Evolutionary conservation across 164 flowering plant species (phyloP).

Genomic region (Tetracentron sinense): DNA sequence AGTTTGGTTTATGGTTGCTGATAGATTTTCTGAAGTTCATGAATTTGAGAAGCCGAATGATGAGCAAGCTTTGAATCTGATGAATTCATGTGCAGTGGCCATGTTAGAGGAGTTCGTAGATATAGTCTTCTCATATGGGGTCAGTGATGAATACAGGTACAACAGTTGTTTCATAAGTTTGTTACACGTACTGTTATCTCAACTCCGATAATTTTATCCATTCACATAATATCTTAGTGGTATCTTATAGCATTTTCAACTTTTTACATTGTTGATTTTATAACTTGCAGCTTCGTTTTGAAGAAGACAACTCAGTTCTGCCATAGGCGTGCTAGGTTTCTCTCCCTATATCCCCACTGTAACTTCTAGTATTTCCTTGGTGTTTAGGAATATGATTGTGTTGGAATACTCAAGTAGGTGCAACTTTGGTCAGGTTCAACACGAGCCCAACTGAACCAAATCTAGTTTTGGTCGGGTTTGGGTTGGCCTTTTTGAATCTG

Average conservation of each 20-base stretch:
- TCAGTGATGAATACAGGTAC: slow-evolving; percentile 94
- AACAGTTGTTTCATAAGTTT: neutral
- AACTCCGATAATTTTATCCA: neutral
- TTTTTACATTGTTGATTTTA: slow-evolving; percentile 11
- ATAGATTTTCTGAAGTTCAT: slow-evolving; percentile 74
- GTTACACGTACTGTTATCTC: neutral
- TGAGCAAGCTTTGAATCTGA: slow-evolving; percentile 65
- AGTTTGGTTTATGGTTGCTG: slow-evolving; percentile 12
- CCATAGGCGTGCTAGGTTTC: slow-evolving; percentile 61
- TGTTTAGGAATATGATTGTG: neutral
- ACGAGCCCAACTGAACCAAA: no score
- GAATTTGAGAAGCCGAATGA: slow-evolving; percentile 90
- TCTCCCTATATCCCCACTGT: slow-evolving; percentile 2
- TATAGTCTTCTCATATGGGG: slow-evolving; percentile 75
- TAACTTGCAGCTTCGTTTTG: slow-evolving; percentile 66
- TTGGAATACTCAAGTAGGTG: no score
- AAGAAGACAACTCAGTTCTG: slow-evolving; percentile 51
- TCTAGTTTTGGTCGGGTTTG: no score
- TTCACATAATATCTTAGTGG: neutral
- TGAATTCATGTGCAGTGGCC: slow-evolving; percentile 86
- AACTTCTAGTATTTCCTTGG: neutral
- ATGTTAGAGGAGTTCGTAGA: slow-evolving; percentile 66
- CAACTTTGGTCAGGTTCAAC: no score
- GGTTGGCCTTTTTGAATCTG: no score
- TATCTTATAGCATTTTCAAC: neutral